Evolutionary conservation across 1,284 basidiomycete genomes (phyloP), one percentile per base, ranked within the genome.

Genomic region (Kalmanozyma brasiliensis): DNA sequence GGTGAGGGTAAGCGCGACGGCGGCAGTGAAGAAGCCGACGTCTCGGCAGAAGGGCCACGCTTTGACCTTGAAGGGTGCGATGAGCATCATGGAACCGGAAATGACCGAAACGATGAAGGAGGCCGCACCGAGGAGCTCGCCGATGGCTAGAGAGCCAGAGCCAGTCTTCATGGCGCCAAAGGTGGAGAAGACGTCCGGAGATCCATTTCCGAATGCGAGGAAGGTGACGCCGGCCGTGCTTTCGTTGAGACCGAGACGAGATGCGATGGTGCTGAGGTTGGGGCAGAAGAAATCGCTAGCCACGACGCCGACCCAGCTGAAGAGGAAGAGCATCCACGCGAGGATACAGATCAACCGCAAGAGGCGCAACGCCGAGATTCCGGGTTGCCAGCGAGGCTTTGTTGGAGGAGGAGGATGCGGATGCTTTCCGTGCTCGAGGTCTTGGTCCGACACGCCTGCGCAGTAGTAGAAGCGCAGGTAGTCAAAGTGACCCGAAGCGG

Each of bases 101-200:
- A 98, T 94, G 77, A 94, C 93, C 3, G 92, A 93, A 19, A 94
- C 89, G 81, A 98, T 95, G 84, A 98, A 98, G 2, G 92, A 88
- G 1, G 95, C 94, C 1, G 95, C 95, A 14, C 95, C 95, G 20
- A 98, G 85, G 6, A 98, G 87, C 83, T 98, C 95, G 34, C 95
- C 95, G 45, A 98, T 89, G 0, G 95, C 95, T 49, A 98, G 84
- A 51, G 91, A 89, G 8, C 94, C 93, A 1, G 93, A 92, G 74
- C 90, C 86, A 14, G 89, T 86, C 42, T 89, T 88, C 88, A 98
- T 92, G 16, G 95, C 92, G 0, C 92, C 91, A 81, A 95, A 97
- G 0, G 95, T 98, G 11, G 92, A 91, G 82, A 98, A 97, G 6
- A 82, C 78, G 47, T 82, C 81, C 2, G 81, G 81, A 16, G 73